A percentile compares a stretch with the other conserved stretches of the same genome.
These are phyloP conservation scores for Cutaneotrichosporon sp. DNA, from an alignment of 1,284 basidiomycete species.

Conservation along the genomic window DNA sequence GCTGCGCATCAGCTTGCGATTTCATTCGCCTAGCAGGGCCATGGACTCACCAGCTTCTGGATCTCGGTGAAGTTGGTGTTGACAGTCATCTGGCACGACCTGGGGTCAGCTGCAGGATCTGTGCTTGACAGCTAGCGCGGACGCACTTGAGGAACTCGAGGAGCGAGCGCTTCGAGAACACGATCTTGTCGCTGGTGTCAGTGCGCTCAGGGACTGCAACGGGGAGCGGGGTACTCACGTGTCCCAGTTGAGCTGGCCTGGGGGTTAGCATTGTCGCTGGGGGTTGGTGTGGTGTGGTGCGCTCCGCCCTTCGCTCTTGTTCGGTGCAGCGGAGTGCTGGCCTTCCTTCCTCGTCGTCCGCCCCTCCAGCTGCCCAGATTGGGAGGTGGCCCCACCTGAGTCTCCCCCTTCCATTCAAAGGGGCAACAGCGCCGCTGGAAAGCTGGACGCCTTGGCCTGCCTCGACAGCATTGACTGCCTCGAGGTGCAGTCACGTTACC, in stretches of 20 bases:
- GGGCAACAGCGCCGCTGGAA: no score
- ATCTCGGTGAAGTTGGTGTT: constrained; percentile 53
- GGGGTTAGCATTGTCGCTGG: constrained; percentile 15
- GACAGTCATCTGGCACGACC: constrained; percentile 50
- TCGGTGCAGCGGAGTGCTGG: no score
- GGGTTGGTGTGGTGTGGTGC: no score
- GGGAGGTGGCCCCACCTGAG: no score
- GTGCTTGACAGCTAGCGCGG: constrained; percentile 1
- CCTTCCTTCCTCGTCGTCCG: no score
- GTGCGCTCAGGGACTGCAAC: constrained; percentile 1
- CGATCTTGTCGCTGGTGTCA: constrained; percentile 49
- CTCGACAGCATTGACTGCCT: no score
- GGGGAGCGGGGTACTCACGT: constrained; percentile 34
- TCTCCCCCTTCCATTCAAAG: no score
- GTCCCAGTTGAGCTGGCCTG: constrained; percentile 54
- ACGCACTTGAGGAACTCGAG: constrained; percentile 53
- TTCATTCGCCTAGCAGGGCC: no score
- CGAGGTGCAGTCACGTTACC: no score
- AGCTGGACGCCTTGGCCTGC: no score
- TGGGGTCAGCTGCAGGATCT: constrained; percentile 22
- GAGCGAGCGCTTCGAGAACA: constrained; percentile 54
- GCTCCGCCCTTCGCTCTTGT: no score
- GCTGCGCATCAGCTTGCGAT: constrained; percentile 19
- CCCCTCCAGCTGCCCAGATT: no score
- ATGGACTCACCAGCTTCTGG: constrained; percentile 39